Conservation (phyloP, 2,329 filamentous ascomycete species). For the Dryadomyces sulphureus region DNA sequence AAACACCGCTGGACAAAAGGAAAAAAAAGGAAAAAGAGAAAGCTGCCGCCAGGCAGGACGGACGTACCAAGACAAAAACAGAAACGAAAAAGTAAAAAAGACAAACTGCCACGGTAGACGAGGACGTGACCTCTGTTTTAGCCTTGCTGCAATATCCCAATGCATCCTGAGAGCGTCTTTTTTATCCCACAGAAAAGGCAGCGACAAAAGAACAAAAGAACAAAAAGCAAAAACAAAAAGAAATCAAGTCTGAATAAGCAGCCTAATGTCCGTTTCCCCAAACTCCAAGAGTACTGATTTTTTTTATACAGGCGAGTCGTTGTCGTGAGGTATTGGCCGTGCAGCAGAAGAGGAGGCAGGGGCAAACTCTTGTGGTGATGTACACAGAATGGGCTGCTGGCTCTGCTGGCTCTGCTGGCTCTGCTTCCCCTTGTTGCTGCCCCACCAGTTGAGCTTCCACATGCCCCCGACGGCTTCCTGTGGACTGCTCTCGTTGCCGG, state of each 20-base stretch:
- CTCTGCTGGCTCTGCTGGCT: too few species aligned
- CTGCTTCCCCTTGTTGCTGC: slow-evolving; percentile 5
- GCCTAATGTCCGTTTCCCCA: too few species aligned
- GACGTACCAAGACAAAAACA: neutral
- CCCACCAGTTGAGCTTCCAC: slow-evolving; percentile 43
- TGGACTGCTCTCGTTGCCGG: too few species aligned
- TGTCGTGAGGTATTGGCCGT: neutral
- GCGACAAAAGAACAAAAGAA: neutral
- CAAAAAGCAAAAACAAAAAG: neutral
- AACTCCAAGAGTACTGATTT: neutral
- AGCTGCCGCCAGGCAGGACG: neutral
- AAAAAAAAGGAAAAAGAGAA: neutral
- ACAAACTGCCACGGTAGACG: neutral
- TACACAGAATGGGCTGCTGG: too few species aligned
- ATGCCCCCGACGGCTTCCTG: slow-evolving; percentile 38
- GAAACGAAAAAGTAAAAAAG: neutral
- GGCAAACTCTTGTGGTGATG: too few species aligned
- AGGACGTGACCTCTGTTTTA: neutral
- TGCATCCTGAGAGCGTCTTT: too few species aligned
- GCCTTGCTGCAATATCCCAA: neutral
- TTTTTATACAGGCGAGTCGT: slow-evolving; percentile 8
- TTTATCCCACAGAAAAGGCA: too few species aligned
- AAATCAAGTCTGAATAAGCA: neutral
- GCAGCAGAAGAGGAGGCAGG: too few species aligned
- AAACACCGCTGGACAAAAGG: neutral